These are phyloP conservation scores for Eucalyptus pauciflora DNA, from an alignment of 345 rosid species.

Conservation along the genomic window DNA sequence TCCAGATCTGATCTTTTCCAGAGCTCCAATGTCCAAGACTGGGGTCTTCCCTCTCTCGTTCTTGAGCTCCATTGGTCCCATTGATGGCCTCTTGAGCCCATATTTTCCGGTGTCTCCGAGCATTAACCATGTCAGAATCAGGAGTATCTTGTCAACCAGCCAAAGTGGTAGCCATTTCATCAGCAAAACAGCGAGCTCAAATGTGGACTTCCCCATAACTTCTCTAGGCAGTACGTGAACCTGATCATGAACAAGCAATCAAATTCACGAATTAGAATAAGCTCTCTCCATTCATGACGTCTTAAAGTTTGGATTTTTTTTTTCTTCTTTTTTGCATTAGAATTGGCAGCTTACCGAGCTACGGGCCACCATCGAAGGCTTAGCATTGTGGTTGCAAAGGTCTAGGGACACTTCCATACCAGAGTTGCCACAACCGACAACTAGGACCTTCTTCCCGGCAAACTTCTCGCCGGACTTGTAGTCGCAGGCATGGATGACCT, in stretches of 20 bases:
- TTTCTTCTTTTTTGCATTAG: neutral
- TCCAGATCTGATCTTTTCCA: constrained; percentile 58
- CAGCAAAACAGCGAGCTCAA: constrained; percentile 38
- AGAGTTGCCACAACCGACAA: constrained; percentile 52
- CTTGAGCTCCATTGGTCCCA: constrained; percentile 67
- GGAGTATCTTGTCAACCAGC: constrained; percentile 58
- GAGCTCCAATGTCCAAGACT: constrained; percentile 70
- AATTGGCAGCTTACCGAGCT: constrained; percentile 11
- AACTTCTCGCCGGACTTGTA: constrained; percentile 28
- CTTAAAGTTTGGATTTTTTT: neutral
- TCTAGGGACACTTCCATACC: constrained; percentile 51
- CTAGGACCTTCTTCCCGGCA: constrained; percentile 26
- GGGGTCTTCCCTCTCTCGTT: constrained; percentile 59
- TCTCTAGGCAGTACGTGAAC: constrained; percentile 66
- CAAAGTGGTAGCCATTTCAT: constrained; percentile 69
- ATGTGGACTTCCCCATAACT: constrained; percentile 51
- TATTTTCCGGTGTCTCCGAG: constrained; percentile 45
- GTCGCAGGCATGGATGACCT: constrained; percentile 21
- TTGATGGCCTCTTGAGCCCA: constrained; percentile 55
- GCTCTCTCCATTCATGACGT: neutral
- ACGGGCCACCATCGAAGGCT: constrained; percentile 38
- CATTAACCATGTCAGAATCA: constrained; percentile 38
- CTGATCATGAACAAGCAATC: constrained; percentile 3
- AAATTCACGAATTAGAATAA: neutral
- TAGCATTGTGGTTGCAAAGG: constrained; percentile 31